phyloP scores from a whole-genome alignment of 805 yeast genomes.

The Wickerhamiella australiensis region DNA sequence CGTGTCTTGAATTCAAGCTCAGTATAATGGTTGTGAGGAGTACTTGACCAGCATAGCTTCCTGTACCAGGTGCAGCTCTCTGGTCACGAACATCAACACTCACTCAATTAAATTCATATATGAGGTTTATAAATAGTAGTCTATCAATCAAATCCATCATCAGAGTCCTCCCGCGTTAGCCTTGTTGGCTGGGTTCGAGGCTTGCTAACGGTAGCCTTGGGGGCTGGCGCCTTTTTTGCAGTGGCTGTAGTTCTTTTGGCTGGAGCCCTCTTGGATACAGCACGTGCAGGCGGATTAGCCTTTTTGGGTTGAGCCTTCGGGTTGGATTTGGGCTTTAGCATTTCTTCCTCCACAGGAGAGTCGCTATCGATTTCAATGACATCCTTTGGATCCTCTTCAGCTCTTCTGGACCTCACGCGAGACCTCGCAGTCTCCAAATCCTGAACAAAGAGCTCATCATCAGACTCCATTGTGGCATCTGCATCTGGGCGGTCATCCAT shows the following conservation, averaged over 20 bases:
- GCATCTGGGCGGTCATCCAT: background rate
- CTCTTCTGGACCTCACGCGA: background rate
- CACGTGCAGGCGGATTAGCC: background rate
- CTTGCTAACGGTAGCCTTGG: background rate
- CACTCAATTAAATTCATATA: no score
- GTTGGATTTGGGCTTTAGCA: background rate
- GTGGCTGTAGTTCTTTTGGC: background rate
- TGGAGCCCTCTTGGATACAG: background rate
- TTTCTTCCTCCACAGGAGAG: background rate
- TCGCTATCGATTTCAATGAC: background rate
- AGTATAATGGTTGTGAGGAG: no score
- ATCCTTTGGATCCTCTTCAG: background rate
- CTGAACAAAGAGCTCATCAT: background rate
- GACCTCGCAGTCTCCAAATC: background rate
- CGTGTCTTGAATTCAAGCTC: no score
- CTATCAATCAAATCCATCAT: constrained; percentile 11
- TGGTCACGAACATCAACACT: no score
- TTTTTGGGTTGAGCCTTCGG: background rate
- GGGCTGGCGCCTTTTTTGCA: background rate
- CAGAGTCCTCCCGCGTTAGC: constrained; percentile 6
- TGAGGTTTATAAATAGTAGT: background rate
- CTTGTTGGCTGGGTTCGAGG: background rate
- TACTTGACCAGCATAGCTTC: no score
- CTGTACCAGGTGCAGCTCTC: no score
- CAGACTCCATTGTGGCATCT: background rate